Evolutionary conservation across 2,329 filamentous ascomycete species (phyloP), one percentile per base, ranked within the genome.

Genomic region (Aplosporella prunicola): DNA sequence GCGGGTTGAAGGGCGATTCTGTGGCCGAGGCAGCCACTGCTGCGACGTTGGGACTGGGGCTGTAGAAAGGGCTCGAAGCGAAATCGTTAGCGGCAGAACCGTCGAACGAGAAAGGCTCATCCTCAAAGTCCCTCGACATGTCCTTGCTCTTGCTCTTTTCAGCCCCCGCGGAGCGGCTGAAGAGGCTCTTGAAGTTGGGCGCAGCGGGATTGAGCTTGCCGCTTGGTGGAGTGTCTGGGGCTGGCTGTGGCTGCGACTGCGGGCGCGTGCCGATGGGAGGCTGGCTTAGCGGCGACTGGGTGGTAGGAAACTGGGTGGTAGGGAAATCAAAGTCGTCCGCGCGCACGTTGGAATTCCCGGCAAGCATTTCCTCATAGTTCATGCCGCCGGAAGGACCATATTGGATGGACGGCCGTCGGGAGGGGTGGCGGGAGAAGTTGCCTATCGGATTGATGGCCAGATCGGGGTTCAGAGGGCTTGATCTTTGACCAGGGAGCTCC

Each of bases 251-350:
- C 53, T 79, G 64, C 51, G 68, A 66, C 51, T 72, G 57, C 57
- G 82, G 85, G 3, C 80, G 78, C 31, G 85, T 93, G 16, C 89
- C 89, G 47, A 96, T 95, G 1, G 76, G 75, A 3, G 73, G 74
- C 43, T 78, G 72, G 2, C 73, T 63, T n/a, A n/a, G n/a, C 18
- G 72, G 69, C 5, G 69, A 68, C 23, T 60, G 62, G 13, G 64
- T 66, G 29, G 68, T 64, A 27, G 63, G 68, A n/a, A n/a, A n/a
- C n/a, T n/a, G n/a, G n/a, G n/a, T n/a, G n/a, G n/a, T n/a, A 27
- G 58, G 61, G 36, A 63, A 68, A 44, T 69, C 64, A n/a, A 51
- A 61, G 50, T 56, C 67, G 32, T 75, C 70, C 17, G 67, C 67
- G 18, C 70, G 65, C 24, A 65, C 55, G n/a, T n/a, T n/a, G n/a